These are phyloP conservation scores for Cephaloascus albidus DNA, from an alignment of 805 yeast species.

Conservation along the genomic window DNA sequence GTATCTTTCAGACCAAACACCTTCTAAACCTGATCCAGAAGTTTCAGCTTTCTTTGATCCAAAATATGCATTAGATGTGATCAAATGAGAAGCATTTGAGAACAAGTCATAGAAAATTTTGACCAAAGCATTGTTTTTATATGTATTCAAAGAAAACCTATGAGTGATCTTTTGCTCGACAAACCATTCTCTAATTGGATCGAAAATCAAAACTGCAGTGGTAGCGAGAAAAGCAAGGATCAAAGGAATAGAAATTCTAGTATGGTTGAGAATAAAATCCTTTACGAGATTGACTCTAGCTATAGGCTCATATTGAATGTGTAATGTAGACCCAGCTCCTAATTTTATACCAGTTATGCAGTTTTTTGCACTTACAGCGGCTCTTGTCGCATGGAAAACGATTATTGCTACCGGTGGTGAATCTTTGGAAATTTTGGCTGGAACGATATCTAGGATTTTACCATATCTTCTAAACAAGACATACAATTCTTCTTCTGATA, in stretches of 20 bases:
- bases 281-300: conserved; percentile 41
- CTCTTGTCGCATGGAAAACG: conserved; percentile 43
- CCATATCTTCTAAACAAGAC: conserved; percentile 84
- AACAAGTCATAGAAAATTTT: conserved; percentile 4
- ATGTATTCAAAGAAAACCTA: conserved; percentile 41
- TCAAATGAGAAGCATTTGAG: not conserved
- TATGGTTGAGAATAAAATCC: conserved; percentile 61
- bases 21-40: conserved; percentile 3
- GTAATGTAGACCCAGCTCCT: conserved; percentile 51
- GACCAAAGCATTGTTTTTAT: conserved; percentile 23
- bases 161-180: conserved; percentile 66
- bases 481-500: conserved; percentile 77
- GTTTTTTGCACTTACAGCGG: conserved; percentile 82
- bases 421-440: conserved; percentile 26
- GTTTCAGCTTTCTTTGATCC: not conserved
- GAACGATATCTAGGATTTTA: conserved; percentile 61
- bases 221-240: conserved; percentile 73
- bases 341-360: conserved; percentile 76
- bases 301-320: conserved; percentile 62
- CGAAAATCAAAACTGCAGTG: conserved; percentile 77
- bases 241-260: conserved; percentile 75
- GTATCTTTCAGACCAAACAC: conserved; percentile 63
- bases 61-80: not conserved
- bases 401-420: conserved; percentile 30
- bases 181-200: conserved; percentile 81